A percentile compares a stretch with the other conserved stretches of the same genome.
Conservation (phyloP, 106 monocot genomes). For the Dioscorea alata region DNA sequence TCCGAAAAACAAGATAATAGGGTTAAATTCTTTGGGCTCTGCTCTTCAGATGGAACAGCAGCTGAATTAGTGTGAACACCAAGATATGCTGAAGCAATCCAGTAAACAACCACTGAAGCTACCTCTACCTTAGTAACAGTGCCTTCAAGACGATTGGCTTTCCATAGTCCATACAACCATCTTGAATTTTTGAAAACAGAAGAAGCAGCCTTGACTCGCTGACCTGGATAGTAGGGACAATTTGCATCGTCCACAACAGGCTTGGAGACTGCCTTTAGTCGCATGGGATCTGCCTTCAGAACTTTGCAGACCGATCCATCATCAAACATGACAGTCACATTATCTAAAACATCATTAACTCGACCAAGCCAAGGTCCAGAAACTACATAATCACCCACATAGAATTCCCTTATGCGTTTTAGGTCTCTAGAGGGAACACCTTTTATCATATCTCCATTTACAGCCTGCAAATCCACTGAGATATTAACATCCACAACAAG, state of each 20-base stretch:
- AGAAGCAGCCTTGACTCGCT: constrained; percentile 79
- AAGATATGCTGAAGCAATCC: constrained; percentile 76
- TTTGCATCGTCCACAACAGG: constrained; percentile 45
- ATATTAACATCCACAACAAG: constrained; percentile 77
- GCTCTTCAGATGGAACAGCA: constrained; percentile 62
- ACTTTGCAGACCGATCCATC: constrained; percentile 97
- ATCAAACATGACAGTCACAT: constrained; percentile 90
- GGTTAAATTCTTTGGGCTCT: constrained; percentile 79
- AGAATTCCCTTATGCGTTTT: constrained; percentile 60
- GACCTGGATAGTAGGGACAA: constrained; percentile 94
- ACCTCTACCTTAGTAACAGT: constrained; percentile 82
- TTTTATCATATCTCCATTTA: constrained; percentile 44
- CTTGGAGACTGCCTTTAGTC: constrained; percentile 57
- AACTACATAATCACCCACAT: constrained; percentile 84
- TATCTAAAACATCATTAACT: constrained; percentile 90
- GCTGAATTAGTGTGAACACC: constrained; percentile 40
- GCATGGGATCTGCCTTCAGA: constrained; percentile 67
- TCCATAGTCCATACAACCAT: constrained; percentile 88
- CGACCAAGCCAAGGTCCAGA: constrained; percentile 82
- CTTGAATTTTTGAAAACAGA: constrained; percentile 78
- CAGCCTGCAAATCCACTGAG: constrained; percentile 50
- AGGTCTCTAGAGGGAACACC: constrained; percentile 63
- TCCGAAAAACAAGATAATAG: constrained; percentile 82
- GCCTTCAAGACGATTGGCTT: constrained; percentile 81
- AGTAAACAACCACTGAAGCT: constrained; percentile 73